These are phyloP conservation scores for Sclerotinia spermophila DNA, from an alignment of 2,329 filamentous ascomycete species.

Conservation along the genomic window DNA sequence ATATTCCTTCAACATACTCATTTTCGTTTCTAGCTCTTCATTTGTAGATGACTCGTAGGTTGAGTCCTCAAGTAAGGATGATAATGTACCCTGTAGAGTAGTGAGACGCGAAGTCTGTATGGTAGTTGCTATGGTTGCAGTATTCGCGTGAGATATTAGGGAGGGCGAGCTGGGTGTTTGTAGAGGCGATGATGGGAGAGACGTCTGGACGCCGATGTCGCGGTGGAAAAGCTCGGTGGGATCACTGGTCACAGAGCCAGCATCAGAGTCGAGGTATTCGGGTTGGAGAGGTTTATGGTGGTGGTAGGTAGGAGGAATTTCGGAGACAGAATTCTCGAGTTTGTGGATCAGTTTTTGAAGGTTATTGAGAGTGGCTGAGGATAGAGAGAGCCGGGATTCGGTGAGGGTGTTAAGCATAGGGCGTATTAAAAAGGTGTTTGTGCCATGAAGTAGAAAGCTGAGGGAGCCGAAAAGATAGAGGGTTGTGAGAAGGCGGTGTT, in stretches of 20 bases:
- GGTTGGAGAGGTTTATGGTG: constrained; percentile 32
- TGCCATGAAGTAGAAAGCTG: constrained; percentile 65
- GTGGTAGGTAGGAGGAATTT: constrained; percentile 47
- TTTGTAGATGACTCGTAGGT: constrained; percentile 27
- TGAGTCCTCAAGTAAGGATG: constrained; percentile 47
- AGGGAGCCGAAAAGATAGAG: constrained; percentile 56
- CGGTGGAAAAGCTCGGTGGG: constrained; percentile 79
- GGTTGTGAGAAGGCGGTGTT: constrained; percentile 54
- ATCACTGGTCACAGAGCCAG: constrained; percentile 41
- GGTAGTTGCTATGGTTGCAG: constrained; percentile 29
- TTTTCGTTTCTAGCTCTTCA: constrained; percentile 29
- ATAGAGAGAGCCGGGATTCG: constrained; percentile 50
- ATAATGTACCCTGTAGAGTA: constrained; percentile 48
- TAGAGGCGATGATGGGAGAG: constrained; percentile 40
- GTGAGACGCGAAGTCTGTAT: constrained; percentile 41
- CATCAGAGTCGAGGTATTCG: constrained; percentile 43
- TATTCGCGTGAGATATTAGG: constrained; percentile 30
- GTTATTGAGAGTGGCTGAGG: constrained; percentile 46
- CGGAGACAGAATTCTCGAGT: constrained; percentile 56
- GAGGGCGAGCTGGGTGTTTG: constrained; percentile 26
- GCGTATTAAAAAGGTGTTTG: constrained; percentile 63
- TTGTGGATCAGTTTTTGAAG: constrained; percentile 49
- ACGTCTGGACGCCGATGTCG: constrained; percentile 77
- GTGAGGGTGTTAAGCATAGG: constrained; percentile 54
- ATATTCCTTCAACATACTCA: constrained; percentile 58